These are phyloP conservation scores for Gypsophila paniculata DNA, from an alignment of 179 eudicot genomes.

Conservation along the genomic window DNA sequence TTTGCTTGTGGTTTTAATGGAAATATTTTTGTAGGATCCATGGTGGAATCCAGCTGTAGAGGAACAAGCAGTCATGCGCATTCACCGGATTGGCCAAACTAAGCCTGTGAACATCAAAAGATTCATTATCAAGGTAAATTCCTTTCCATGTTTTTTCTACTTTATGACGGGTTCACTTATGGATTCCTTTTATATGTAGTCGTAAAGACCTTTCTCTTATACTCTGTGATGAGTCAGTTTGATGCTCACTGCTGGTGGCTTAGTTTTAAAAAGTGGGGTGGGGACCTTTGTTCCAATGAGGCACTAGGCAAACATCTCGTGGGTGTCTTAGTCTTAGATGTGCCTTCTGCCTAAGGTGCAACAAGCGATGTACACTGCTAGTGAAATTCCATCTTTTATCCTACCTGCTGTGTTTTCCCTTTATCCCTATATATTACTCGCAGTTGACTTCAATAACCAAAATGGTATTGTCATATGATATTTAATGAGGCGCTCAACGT, in stretches of 20 bases:
- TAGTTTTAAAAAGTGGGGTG: background rate
- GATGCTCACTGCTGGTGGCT: background rate
- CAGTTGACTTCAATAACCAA: background rate
- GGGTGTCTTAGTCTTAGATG: no score
- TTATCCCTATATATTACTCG: background rate
- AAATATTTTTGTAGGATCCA: constrained; percentile 64
- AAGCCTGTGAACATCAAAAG: constrained; percentile 69
- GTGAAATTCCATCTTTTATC: background rate
- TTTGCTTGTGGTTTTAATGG: background rate
- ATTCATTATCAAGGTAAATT: constrained; percentile 79
- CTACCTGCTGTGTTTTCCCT: background rate
- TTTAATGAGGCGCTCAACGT: no score
- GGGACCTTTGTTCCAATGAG: no score
- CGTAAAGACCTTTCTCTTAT: background rate
- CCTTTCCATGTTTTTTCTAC: background rate
- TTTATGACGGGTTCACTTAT: background rate
- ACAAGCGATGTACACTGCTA: no score
- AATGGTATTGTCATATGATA: no score
- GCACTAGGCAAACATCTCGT: no score
- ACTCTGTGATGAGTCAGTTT: background rate
- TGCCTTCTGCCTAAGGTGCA: no score
- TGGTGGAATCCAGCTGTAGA: constrained; percentile 99
- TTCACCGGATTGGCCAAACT: constrained; percentile 98
- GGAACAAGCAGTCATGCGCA: constrained; percentile 99
- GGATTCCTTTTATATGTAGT: background rate